phyloP scores from a whole-genome alignment of 768 basidiomycete species.

The Imleria badia region DNA sequence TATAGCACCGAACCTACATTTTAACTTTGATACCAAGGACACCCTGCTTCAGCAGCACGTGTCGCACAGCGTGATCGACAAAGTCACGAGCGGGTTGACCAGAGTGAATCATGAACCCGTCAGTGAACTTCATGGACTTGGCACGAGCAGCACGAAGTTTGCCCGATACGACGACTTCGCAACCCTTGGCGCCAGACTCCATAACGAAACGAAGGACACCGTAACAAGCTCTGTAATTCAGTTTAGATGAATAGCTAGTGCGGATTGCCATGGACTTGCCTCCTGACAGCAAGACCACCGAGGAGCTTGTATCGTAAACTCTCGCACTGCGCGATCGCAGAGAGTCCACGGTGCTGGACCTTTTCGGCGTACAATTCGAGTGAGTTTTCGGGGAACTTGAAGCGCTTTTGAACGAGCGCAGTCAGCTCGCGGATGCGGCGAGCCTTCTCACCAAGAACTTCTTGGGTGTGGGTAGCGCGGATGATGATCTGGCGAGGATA shows the following conservation, averaged over 20 bases:
- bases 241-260: background rate
- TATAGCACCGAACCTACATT: slow-evolving; percentile 59
- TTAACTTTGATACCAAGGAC: slow-evolving; percentile 99
- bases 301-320: slow-evolving; percentile 98
- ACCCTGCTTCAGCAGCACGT: slow-evolving; percentile 97
- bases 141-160: slow-evolving; percentile 99
- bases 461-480: slow-evolving; percentile 98
- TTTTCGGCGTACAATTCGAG: slow-evolving; percentile 99
- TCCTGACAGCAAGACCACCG: slow-evolving; percentile 97
- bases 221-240: slow-evolving; percentile 78
- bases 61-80: slow-evolving; percentile 95
- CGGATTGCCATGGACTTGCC: slow-evolving; percentile 50
- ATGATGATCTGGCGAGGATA: slow-evolving; percentile 80
- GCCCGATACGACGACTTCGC: slow-evolving; percentile 98
- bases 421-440: slow-evolving; percentile 99
- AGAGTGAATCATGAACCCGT: slow-evolving; percentile 99
- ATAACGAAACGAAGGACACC: slow-evolving; percentile 99
- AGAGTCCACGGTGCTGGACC: slow-evolving; percentile 96
- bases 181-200: slow-evolving; percentile 99
- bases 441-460: slow-evolving; percentile 98
- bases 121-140: slow-evolving; percentile 99
- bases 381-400: slow-evolving; percentile 99
- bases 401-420: slow-evolving; percentile 96
- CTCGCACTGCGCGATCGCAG: slow-evolving; percentile 98
- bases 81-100: slow-evolving; percentile 97